Percentiles rank a stretch among this genome's conserved stretches.
Conservation (phyloP, 2,329 filamentous ascomycete species). For the Sporothrix schenckii region DNA sequence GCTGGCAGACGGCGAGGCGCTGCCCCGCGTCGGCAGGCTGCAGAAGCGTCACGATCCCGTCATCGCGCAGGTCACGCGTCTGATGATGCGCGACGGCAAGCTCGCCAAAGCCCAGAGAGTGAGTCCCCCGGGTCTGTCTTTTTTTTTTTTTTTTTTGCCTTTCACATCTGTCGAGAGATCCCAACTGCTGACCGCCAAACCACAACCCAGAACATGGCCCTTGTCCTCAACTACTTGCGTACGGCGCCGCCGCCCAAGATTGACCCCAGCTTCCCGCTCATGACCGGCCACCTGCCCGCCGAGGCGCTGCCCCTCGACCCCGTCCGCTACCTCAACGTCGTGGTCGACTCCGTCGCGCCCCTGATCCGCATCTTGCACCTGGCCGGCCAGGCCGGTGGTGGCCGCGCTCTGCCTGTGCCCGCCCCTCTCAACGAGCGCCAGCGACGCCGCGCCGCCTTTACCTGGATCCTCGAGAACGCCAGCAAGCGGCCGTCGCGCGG, state of each 20-base stretch:
- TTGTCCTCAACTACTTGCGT: constrained; percentile 81
- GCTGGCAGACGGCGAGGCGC: constrained; percentile 48
- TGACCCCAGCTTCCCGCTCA: constrained; percentile 69
- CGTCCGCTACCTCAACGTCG: constrained; percentile 82
- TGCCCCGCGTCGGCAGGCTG: constrained; percentile 65
- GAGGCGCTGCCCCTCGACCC: constrained; percentile 85
- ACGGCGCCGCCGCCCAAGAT: constrained; percentile 78
- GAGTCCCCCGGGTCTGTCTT: constrained; percentile 42
- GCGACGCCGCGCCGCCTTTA: constrained; percentile 74
- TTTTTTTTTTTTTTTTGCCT: constrained; percentile 32
- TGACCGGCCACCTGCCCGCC: constrained; percentile 76
- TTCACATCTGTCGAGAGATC: no score
- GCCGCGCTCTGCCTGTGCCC: constrained; percentile 79
- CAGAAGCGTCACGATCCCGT: constrained; percentile 85
- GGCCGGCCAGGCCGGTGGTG: constrained; percentile 81
- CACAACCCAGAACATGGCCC: constrained; percentile 71
- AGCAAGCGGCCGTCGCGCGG: constrained; percentile 74
- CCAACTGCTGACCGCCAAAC: no score
- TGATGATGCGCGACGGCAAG: constrained; percentile 91
- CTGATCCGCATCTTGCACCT: constrained; percentile 77
- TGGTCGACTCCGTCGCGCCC: constrained; percentile 90
- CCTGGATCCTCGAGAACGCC: constrained; percentile 87
- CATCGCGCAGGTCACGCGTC: constrained; percentile 81
- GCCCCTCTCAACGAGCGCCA: constrained; percentile 74
- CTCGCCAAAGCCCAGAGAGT: constrained; percentile 87